A percentile compares a stretch with the other conserved stretches of the same genome.
phyloP scores from a whole-genome alignment of 2,329 filamentous ascomycete genomes.

The Didymella segeticola region DNA sequence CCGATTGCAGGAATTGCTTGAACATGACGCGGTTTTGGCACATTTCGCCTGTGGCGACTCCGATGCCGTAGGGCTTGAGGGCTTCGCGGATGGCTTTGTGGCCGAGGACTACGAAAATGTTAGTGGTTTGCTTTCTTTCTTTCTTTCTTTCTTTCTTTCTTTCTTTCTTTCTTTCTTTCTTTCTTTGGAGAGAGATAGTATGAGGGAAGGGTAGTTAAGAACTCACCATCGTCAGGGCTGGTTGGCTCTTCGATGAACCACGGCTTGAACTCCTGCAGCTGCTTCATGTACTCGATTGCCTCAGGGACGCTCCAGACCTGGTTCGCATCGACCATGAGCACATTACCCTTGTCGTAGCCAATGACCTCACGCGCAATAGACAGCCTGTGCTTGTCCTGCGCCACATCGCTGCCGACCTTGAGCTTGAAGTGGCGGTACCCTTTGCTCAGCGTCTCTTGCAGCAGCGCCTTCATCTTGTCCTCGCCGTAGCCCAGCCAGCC shows the following conservation, averaged over 20 bases:
- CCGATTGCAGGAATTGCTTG: conserved; percentile 83
- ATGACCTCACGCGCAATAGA: conserved; percentile 79
- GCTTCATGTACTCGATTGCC: conserved; percentile 84
- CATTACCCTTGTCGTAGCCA: conserved; percentile 80
- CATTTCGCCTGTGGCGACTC: conserved; percentile 92
- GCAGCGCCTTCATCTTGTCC: conserved; percentile 79
- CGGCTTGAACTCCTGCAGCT: conserved; percentile 81
- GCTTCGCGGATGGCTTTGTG: conserved; percentile 86
- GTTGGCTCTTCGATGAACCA: conserved; percentile 98
- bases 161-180: too few relatives aligned
- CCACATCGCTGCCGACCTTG: conserved; percentile 80
- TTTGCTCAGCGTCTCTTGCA: conserved; percentile 75
- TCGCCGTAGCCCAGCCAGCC: conserved; percentile 92
- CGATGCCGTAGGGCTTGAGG: conserved; percentile 75
- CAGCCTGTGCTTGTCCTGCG: conserved; percentile 74
- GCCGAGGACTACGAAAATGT: conserved; percentile 68
- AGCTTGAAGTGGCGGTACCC: conserved; percentile 90
- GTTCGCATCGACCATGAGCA: conserved; percentile 93
- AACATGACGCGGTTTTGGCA: conserved; percentile 94
- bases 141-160: too few relatives aligned
- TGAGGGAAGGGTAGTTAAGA: background rate
- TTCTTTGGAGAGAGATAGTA: background rate
- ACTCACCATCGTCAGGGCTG: conserved; percentile 74
- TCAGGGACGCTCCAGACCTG: conserved; percentile 92
- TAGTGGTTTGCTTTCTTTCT: background rate